Evolutionary conservation across 2,329 filamentous ascomycete genomes (phyloP).

Genomic region (Ramularia endophylla): DNA sequence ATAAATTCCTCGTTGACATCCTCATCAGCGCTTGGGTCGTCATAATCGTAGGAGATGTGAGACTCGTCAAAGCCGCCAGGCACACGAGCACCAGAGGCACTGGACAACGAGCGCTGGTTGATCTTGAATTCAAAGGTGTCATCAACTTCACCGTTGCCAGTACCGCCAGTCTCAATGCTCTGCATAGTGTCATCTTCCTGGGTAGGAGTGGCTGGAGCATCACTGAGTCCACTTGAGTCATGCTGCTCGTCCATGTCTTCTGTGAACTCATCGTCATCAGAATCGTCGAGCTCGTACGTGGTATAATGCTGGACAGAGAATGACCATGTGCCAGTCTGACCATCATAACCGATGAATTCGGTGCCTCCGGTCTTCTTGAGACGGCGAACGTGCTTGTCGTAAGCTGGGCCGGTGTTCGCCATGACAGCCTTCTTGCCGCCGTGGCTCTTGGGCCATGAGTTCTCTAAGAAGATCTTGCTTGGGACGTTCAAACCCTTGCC

Average conservation of each 20-base stretch:
- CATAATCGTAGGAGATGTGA: slow-evolving; percentile 44
- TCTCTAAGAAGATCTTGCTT: slow-evolving; percentile 78
- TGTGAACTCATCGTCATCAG: slow-evolving; percentile 53
- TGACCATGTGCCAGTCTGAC: slow-evolving; percentile 75
- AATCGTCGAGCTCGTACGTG: slow-evolving; percentile 80
- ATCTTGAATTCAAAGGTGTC: slow-evolving; percentile 52
- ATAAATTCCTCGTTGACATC: slow-evolving; percentile 40
- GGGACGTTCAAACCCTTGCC: slow-evolving; percentile 92
- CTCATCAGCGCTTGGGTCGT: slow-evolving; percentile 35
- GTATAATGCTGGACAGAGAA: slow-evolving; percentile 97
- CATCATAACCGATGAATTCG: slow-evolving; percentile 73
- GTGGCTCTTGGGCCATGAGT: slow-evolving; percentile 79
- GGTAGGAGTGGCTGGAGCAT: slow-evolving; percentile 23
- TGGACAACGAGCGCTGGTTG: slow-evolving; percentile 38
- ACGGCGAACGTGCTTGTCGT: slow-evolving; percentile 76
- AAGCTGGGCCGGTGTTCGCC: slow-evolving; percentile 58
- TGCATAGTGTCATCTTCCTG: slow-evolving; percentile 24
- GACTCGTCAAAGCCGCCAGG: slow-evolving; percentile 74
- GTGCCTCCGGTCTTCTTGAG: slow-evolving; percentile 76
- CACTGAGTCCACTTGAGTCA: slow-evolving; percentile 37
- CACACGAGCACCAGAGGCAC: slow-evolving; percentile 37
- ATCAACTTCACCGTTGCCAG: slow-evolving; percentile 30
- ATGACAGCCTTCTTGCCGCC: slow-evolving; percentile 48
- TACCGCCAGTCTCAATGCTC: slow-evolving; percentile 20
- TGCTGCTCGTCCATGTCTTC: slow-evolving; percentile 57